phyloP scores from a whole-genome alignment of 352 stramenopile species.

The Pythium brachiatum region DNA sequence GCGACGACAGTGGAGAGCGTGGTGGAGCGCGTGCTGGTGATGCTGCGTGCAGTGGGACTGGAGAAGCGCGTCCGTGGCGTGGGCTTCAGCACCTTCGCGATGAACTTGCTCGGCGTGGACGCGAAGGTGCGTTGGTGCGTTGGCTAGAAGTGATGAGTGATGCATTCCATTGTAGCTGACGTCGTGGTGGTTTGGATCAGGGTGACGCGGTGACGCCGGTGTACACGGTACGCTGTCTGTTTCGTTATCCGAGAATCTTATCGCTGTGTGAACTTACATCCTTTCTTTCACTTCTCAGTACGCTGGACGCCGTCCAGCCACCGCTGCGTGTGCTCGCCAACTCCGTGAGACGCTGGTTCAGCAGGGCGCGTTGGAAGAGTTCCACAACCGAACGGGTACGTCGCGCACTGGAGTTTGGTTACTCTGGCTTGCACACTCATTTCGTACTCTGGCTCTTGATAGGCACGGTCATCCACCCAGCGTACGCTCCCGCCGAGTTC shows the following conservation, averaged over 20 bases:
- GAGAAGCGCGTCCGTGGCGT: slow-evolving; percentile 59
- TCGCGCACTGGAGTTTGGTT: too few species aligned
- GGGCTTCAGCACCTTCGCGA: slow-evolving; percentile 92
- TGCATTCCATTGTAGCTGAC: too few species aligned
- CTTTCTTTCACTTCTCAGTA: too few species aligned
- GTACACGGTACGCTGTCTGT: slow-evolving; percentile 51
- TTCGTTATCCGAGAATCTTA: too few species aligned
- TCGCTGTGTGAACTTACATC: too few species aligned
- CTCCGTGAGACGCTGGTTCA: slow-evolving; percentile 40
- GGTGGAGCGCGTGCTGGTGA: slow-evolving; percentile 44
- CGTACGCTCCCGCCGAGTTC: slow-evolving; percentile 90
- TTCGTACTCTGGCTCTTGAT: slow-evolving; percentile 2
- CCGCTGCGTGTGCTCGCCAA: slow-evolving; percentile 45
- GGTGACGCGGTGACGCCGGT: slow-evolving; percentile 71
- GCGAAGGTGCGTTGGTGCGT: slow-evolving; percentile 28
- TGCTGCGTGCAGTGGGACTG: slow-evolving; percentile 47
- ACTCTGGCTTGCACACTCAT: too few species aligned
- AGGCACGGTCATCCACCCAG: slow-evolving; percentile 80
- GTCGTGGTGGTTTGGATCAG: slow-evolving; percentile 4
- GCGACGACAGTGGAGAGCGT: slow-evolving; percentile 45
- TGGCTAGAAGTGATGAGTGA: too few species aligned
- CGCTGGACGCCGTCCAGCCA: slow-evolving; percentile 47
- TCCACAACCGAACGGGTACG: slow-evolving; percentile 67
- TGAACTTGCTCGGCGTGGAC: slow-evolving; percentile 92
- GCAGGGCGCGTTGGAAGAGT: slow-evolving; percentile 45